phyloP scores from a whole-genome alignment of 2,329 filamentous ascomycete genomes.

The Fusarium nisikadoi region DNA sequence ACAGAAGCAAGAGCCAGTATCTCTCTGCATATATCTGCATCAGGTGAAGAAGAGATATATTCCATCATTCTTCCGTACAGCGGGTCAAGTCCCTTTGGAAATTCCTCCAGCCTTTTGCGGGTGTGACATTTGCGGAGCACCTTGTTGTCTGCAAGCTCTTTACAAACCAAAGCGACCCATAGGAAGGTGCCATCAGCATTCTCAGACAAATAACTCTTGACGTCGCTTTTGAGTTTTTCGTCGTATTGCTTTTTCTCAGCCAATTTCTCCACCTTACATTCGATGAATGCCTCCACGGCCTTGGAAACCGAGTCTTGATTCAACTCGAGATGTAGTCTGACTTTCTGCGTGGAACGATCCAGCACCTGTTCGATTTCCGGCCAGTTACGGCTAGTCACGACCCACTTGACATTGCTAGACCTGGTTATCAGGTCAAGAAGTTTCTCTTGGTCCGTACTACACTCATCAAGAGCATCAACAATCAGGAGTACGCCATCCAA shows the following conservation, averaged over 20 bases:
- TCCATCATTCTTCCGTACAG: background rate
- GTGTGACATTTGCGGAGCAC: accelerated
- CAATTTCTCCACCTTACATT: accelerated
- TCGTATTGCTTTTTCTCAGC: accelerated
- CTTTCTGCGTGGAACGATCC: accelerated
- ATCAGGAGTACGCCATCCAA: accelerated
- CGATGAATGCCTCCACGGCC: accelerated
- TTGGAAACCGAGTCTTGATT: accelerated
- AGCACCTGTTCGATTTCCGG: accelerated
- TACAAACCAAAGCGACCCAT: background rate
- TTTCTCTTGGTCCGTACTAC: accelerated
- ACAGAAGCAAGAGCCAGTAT: background rate
- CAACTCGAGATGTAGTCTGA: background rate
- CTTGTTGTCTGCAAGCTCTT: accelerated
- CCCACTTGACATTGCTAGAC: accelerated
- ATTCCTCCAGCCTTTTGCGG: accelerated
- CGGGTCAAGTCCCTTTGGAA: accelerated
- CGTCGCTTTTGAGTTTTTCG: accelerated
- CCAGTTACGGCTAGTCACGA: background rate
- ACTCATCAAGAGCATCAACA: background rate
- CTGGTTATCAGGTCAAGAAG: background rate
- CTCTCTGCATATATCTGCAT: accelerated
- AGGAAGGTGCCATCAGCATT: background rate
- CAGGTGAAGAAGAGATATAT: accelerated
- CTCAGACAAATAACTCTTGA: accelerated